A percentile compares a stretch with the other conserved stretches of the same genome.
Conservation (phyloP, 179 eudicot species). For the Silene coronaria region DNA sequence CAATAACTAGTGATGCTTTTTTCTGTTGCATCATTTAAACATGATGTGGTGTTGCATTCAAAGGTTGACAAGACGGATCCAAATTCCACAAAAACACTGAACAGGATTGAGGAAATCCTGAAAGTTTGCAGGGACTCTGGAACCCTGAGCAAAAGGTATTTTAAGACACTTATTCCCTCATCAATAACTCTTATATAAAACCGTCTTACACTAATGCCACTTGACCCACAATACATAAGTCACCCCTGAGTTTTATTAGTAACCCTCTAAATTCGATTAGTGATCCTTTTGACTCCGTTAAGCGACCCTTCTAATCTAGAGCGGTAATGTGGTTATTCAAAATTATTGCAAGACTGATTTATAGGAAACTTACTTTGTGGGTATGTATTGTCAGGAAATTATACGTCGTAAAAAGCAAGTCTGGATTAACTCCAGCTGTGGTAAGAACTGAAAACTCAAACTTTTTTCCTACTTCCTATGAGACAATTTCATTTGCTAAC, state of each 20-base stretch:
- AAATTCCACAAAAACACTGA: slow-evolving; percentile 53
- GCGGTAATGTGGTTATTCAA: no score
- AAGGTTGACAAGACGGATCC: slow-evolving; percentile 71
- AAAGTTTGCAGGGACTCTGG: slow-evolving; percentile 72
- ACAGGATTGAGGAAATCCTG: slow-evolving; percentile 53
- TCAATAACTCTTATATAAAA: not conserved
- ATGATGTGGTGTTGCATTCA: slow-evolving; percentile 5
- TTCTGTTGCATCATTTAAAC: not conserved
- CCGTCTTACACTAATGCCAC: no score
- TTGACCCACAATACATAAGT: no score
- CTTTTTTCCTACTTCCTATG: not conserved
- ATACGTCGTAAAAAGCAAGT: slow-evolving; percentile 37
- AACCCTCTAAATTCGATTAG: no score
- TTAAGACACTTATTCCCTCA: not conserved
- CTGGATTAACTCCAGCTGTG: slow-evolving; percentile 38
- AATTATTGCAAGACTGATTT: not conserved
- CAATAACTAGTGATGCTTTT: not conserved
- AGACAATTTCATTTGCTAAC: not conserved
- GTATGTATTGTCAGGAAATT: slow-evolving; percentile 45
- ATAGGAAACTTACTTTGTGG: not conserved
- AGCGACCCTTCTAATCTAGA: no score
- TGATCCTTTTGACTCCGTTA: no score
- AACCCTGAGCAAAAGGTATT: slow-evolving; percentile 55
- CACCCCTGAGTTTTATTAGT: no score
- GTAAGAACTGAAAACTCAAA: slow-evolving; percentile 34